Base-by-base conservation (phyloP, 768 basidiomycete genomes). In the Tylopilus vinaceipallidus region DNA sequence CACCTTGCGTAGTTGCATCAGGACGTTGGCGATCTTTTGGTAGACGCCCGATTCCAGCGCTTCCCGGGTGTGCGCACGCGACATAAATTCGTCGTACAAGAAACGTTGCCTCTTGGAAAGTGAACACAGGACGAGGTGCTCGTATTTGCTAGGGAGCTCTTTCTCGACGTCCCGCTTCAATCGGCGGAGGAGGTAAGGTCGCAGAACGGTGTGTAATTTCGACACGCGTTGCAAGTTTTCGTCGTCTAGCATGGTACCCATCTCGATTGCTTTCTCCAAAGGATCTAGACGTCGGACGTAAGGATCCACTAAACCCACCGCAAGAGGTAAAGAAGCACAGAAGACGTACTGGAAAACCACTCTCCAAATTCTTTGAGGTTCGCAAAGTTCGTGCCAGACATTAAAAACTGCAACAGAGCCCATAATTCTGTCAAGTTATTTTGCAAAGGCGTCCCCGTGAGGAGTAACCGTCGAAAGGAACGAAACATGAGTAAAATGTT, bases 1-100 rank as follows among this genome's bases (percentile, higher is more conserved):
- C 36, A 95, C 91, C 73, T 98, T 98, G 47, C 97, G 86, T 4
- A 98, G 78, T 66, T 99, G 97, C 97, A 98, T 99, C 52, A 98
- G 80, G 49, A 95, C 84, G 64, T 99, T 99, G 59, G 89, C 89
- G 37, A 91, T 87, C 69, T 88, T 88, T 69, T 88, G 87, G 60
- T 91, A 91, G 3, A 89, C 77, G 4, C 94, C 95, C 2, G 92
- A 91, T 19, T 84, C 75, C 39, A 97, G 75, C 17, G 90, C 91
- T 54, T 86, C 82, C 24, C 81, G 80, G 3, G 93, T 97, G 45
- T 91, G 84, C 1, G 88, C 81, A 24, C 93, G 81, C 11, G 85
- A 78, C 92, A 97, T 94, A 73, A 95, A 95, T 64, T 95, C 93
- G 73, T 97, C 93, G 63, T 97, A 97, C 17, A 97, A 75, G 64